Evolutionary conservation across 2,329 filamentous ascomycete genomes (phyloP), one percentile per base, ranked within the genome.

Genomic region (Arthrobotrys megalospora): DNA sequence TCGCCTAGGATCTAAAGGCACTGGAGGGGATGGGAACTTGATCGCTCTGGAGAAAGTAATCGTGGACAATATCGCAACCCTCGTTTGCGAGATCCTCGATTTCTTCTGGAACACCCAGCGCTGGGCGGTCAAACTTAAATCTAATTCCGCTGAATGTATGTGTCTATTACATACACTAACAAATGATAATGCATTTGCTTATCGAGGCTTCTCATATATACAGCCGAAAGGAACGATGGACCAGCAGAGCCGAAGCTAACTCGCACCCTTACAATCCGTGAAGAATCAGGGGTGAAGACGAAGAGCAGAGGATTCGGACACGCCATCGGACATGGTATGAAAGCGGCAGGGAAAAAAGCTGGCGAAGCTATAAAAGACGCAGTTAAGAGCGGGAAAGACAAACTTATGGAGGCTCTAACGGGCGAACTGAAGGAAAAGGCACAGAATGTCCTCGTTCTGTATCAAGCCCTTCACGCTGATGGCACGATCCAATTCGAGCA

Each of bases 21-120:
- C 36, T 41, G 21, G 19, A 43, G 21, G 19, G 32, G 38, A 68
- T 32, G 55, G 38, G 8, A 72, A 64, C 36, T 5, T 72, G 6
- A 36, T 28, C 50, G 48, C 36, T 8, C 34, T 72, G 3, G 68
- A 65, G 34, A 12, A 12, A 3, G 47, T 47, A 47, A 72, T 72
- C 1, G 10, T 55, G 16, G 19, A 72, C 3, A 43, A 72, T 19
- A 19, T 72, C 28, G 19, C 58, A 1, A 12, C n/a, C 10, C 45
- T 72, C 21, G 34, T 47, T 7, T 65, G n/a, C 45, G 21, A 45
- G 24, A 72, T 72, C 34, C 68, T 72, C 19, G 68, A 72, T 21
- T 72, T 72, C 47, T 45, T 50, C n/a, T 72, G 68, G 68, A n/a
- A 64, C 21, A 60, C 38, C 4, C 55, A 72, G 34, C 68, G 48